These are phyloP conservation scores for Urtica urens DNA, from an alignment of 306 rosid genomes.

Conservation along the genomic window DNA sequence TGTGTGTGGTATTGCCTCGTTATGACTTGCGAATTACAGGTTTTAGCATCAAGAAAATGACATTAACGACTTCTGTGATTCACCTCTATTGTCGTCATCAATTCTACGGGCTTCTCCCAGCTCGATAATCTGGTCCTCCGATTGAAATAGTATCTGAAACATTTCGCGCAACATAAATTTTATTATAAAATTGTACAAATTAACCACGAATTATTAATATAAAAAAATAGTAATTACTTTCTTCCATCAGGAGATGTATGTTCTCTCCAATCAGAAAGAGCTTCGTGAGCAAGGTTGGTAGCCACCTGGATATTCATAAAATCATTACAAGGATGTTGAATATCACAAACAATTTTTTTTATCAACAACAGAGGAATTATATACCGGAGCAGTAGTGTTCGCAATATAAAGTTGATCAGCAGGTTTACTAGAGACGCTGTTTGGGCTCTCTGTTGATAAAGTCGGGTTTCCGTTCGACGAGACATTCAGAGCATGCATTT, in stretches of 20 bases:
- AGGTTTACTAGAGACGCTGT: conserved; percentile 28
- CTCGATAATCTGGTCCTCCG: conserved; percentile 66
- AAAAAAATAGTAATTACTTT: conserved; percentile 37
- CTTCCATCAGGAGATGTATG: conserved; percentile 79
- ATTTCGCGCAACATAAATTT: no score
- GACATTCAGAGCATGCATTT: conserved; percentile 33
- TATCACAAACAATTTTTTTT: background rate
- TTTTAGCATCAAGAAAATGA: conserved; percentile 14
- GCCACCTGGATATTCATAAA: conserved; percentile 35
- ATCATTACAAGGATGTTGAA: background rate
- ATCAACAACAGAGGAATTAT: background rate
- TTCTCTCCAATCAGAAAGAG: conserved; percentile 72
- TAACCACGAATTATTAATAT: no score
- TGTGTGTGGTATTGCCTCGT: conserved; percentile 13
- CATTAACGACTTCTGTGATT: conserved; percentile 29
- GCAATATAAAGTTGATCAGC: conserved; percentile 38
- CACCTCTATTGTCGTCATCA: conserved; percentile 90
- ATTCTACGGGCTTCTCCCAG: conserved; percentile 88
- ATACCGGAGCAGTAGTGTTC: conserved; percentile 39
- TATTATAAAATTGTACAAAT: no score
- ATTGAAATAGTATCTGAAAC: conserved; percentile 77
- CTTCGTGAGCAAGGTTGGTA: conserved; percentile 21
- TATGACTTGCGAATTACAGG: conserved; percentile 6
- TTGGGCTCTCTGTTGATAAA: conserved; percentile 27
- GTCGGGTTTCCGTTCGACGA: conserved; percentile 34